Percentiles rank a stretch among this genome's conserved stretches.
Conservation (phyloP, 1,139 yeast genomes). For the Maudiozyma humilis region DNA sequence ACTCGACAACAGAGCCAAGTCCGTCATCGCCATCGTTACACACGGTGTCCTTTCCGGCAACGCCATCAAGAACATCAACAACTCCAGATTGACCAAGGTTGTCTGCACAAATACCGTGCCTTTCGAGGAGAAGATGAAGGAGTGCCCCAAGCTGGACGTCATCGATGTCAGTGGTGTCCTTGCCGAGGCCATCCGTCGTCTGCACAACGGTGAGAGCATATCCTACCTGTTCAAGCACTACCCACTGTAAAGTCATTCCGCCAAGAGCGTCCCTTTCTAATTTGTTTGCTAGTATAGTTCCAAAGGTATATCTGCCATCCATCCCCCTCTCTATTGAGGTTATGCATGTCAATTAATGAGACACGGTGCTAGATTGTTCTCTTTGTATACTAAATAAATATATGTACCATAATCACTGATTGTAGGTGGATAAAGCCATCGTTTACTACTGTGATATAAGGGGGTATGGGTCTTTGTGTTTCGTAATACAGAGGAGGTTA, state of each 20-base stretch:
- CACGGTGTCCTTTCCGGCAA: conserved; percentile 72
- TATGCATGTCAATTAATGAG: background rate
- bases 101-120: conserved; percentile 89
- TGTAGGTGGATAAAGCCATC: no score
- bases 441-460: no score
- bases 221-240: conserved; percentile 80
- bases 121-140: conserved; percentile 60
- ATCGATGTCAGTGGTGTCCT: conserved; percentile 86
- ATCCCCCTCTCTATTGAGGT: no score
- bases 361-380: background rate
- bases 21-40: conserved; percentile 69
- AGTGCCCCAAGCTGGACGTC: conserved; percentile 68
- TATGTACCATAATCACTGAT: background rate
- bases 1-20: conserved; percentile 59
- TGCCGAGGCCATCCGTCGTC: conserved; percentile 94
- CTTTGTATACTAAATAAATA: background rate
- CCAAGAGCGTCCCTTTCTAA: no score
- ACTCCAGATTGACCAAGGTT: conserved; percentile 51
- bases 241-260: conserved; percentile 34
- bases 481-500: no score
- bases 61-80: conserved; percentile 55
- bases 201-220: conserved; percentile 94
- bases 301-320: no score
- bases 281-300: no score
- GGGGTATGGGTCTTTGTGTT: no score